Evolutionary conservation across 805 yeast genomes (phyloP).

Genomic region (Candida ponderosae): DNA sequence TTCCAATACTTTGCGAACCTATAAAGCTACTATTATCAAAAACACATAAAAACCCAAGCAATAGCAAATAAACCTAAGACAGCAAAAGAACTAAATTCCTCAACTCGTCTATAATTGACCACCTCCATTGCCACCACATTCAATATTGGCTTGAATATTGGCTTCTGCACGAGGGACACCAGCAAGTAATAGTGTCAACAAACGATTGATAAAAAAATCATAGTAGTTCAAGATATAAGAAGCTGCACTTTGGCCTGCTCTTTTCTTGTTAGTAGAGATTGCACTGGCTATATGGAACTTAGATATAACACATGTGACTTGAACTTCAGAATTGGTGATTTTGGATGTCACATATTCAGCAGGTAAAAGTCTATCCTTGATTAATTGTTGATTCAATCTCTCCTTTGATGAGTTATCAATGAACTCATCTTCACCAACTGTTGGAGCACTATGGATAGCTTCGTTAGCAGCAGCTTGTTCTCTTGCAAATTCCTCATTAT

Average conservation of each 20-base stretch:
- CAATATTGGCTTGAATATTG: too few relatives aligned
- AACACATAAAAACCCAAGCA: too few relatives aligned
- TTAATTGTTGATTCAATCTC: conserved; percentile 7
- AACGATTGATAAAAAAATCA: conserved; percentile 4
- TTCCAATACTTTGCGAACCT: too few relatives aligned
- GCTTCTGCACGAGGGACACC: too few relatives aligned
- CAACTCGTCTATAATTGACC: too few relatives aligned
- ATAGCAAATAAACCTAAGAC: too few relatives aligned
- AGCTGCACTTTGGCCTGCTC: conserved; percentile 16
- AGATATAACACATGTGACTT: conserved; percentile 9
- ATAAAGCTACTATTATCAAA: too few relatives aligned
- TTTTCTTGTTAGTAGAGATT: conserved; percentile 12
- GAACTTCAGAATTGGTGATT: conserved; percentile 10
- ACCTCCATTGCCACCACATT: too few relatives aligned
- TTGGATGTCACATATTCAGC: conserved; percentile 14
- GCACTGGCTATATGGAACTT: conserved; percentile 9
- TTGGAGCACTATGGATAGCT: background rate
- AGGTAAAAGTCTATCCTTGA: conserved; percentile 3
- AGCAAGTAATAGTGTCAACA: background rate
- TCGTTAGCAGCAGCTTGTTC: background rate
- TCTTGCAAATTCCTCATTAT: too few relatives aligned
- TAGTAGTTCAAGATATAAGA: conserved; percentile 8
- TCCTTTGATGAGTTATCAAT: conserved; percentile 11
- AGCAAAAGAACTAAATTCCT: too few relatives aligned
- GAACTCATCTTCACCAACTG: background rate